phyloP scores from a whole-genome alignment of 768 basidiomycete genomes.

The Jaapia argillacea region DNA sequence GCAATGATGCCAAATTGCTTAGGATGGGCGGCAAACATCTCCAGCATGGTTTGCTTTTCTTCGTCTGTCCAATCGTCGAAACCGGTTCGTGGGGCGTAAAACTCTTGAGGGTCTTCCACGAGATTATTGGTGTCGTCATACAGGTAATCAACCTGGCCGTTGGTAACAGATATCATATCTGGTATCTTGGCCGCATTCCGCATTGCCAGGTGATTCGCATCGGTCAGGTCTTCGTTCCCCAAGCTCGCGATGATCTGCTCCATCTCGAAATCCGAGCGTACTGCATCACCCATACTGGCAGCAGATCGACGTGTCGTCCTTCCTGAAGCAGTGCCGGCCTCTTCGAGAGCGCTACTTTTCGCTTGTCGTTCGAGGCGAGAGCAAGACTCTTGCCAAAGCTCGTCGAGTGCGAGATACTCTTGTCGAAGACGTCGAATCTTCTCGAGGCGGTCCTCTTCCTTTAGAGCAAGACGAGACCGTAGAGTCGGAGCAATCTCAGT shows the following conservation, averaged over 20 bases:
- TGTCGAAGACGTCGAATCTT: constrained; percentile 49
- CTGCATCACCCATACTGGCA: constrained; percentile 72
- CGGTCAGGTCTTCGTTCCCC: constrained; percentile 87
- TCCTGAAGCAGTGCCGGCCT: constrained; percentile 29
- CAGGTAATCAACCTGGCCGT: constrained; percentile 46
- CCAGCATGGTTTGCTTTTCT: constrained; percentile 70
- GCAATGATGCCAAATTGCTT: constrained; percentile 97
- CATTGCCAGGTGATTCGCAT: constrained; percentile 80
- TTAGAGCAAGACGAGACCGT: constrained; percentile 23
- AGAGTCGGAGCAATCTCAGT: not conserved
- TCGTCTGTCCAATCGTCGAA: constrained; percentile 82
- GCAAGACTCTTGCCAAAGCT: constrained; percentile 68
- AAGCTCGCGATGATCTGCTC: constrained; percentile 94
- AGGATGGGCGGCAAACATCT: constrained; percentile 75
- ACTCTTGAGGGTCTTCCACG: constrained; percentile 66
- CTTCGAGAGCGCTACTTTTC: constrained; percentile 33
- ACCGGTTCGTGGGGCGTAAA: constrained; percentile 65
- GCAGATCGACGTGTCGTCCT: constrained; percentile 69
- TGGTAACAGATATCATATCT: constrained; percentile 75
- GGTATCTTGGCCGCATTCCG: constrained; percentile 83
- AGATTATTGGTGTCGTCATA: constrained; percentile 84
- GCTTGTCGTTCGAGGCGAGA: constrained; percentile 52
- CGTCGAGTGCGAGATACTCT: constrained; percentile 62
- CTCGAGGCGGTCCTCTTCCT: constrained; percentile 34
- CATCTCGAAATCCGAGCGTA: constrained; percentile 93